Conservation (phyloP, 768 basidiomycete species). For the Exidia glandulosa region DNA sequence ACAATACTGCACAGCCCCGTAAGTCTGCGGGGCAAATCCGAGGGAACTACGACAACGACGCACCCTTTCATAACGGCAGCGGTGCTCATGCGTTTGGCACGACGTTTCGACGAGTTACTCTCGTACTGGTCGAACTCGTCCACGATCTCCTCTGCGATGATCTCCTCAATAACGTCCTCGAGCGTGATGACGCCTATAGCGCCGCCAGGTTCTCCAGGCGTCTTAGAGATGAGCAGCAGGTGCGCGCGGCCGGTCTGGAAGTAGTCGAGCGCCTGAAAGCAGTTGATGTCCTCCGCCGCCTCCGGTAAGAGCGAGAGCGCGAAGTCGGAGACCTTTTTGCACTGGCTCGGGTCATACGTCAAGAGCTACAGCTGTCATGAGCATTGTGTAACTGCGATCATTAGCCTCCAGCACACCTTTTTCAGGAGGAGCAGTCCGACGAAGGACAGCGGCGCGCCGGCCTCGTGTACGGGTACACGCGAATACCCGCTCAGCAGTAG, state of each 20-base stretch:
- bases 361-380: conserved; percentile 44
- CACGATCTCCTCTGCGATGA: conserved; percentile 91
- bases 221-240: conserved; percentile 71
- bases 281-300: conserved; percentile 79
- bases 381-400: background rate
- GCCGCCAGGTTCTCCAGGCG: conserved; percentile 74
- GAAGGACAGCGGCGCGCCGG: conserved; percentile 57
- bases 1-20: background rate
- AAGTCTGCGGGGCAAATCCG: background rate
- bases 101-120: conserved; percentile 72
- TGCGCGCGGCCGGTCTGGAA: conserved; percentile 90
- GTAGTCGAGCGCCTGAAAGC: conserved; percentile 79
- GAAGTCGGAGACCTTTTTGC: conserved; percentile 63
- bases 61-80: conserved; percentile 51
- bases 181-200: conserved; percentile 87
- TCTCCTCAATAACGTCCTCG: conserved; percentile 72
- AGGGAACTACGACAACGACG: background rate
- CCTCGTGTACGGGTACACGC: conserved; percentile 79
- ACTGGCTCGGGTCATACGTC: conserved; percentile 77
- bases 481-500: conserved; percentile 68
- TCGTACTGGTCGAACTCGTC: conserved; percentile 90
- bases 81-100: conserved; percentile 60
- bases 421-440: conserved; percentile 77
- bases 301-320: conserved; percentile 79
- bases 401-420: conserved; percentile 33